These are phyloP conservation scores for Ceratorhiza oryzae-sativae DNA, from an alignment of 1,284 basidiomycete species.

Conservation along the genomic window DNA sequence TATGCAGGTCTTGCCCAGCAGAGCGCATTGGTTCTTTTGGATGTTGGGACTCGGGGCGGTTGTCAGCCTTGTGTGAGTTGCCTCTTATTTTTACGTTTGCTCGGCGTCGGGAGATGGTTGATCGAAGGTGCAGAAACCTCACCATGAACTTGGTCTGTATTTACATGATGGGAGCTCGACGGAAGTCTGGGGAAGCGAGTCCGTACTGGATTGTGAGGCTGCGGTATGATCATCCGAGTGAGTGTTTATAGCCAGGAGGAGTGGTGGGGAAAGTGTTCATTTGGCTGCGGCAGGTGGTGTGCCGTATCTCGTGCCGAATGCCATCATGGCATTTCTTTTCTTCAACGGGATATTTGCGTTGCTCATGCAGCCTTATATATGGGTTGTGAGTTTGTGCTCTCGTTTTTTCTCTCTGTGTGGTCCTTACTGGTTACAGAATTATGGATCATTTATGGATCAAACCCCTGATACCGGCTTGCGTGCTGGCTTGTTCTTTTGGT, in stretches of 20 bases:
- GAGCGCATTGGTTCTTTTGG: slow-evolving; percentile 23
- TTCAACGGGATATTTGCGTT: slow-evolving; percentile 35
- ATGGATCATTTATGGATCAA: slow-evolving; percentile 20
- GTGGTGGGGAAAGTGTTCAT: neutral
- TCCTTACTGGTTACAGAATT: slow-evolving; percentile 5
- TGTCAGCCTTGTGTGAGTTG: slow-evolving; percentile 10
- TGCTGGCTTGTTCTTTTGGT: slow-evolving; percentile 31
- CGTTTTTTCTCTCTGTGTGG: neutral
- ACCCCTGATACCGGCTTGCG: neutral
- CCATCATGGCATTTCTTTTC: slow-evolving; percentile 24
- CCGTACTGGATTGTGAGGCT: slow-evolving; percentile 31
- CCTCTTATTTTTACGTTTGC: neutral
- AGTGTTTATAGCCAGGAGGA: neutral
- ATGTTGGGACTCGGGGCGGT: slow-evolving; percentile 9
- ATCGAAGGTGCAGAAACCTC: slow-evolving; percentile 14
- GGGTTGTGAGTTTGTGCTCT: slow-evolving; percentile 23
- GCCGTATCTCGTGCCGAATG: slow-evolving; percentile 32
- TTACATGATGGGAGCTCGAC: slow-evolving; percentile 33
- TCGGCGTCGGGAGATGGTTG: neutral
- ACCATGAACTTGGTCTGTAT: slow-evolving; percentile 31
- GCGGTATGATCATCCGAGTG: slow-evolving; percentile 31
- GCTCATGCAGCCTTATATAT: slow-evolving; percentile 32
- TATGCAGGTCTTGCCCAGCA: neutral
- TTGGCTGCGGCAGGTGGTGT: slow-evolving; percentile 3
- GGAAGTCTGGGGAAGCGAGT: slow-evolving; percentile 18